phyloP scores from a whole-genome alignment of 768 basidiomycete genomes.

The Trametes sanguinea region DNA sequence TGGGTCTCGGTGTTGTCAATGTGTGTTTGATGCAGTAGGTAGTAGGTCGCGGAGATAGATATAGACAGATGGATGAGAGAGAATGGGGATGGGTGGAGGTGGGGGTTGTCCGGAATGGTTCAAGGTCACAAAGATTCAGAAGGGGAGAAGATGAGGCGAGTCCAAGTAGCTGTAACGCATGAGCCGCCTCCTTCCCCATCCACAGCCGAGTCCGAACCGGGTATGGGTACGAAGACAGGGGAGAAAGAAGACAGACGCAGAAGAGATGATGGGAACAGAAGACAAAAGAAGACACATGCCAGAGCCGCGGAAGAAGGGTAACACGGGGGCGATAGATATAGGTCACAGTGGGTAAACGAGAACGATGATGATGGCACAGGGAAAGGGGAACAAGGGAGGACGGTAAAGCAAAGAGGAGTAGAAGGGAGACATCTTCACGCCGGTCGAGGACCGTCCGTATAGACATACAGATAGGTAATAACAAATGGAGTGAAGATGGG shows the following conservation, averaged over 20 bases:
- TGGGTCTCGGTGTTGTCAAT: not conserved
- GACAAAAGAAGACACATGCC: not conserved
- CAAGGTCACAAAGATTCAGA: not conserved
- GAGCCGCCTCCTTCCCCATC: not conserved
- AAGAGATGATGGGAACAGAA: not conserved
- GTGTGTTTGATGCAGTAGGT: not conserved
- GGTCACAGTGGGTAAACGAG: not conserved
- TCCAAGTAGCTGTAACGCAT: not conserved
- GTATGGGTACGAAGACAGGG: not conserved
- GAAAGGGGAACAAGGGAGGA: conserved; percentile 5
- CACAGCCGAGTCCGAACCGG: conserved; percentile 5
- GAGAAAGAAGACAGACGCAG: not conserved
- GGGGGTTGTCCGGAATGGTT: conserved; percentile 5
- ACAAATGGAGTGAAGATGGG: conserved; percentile 22
- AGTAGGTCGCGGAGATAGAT: not conserved
- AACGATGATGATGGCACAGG: conserved; percentile 4
- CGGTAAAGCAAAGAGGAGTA: not conserved
- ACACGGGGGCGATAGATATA: not conserved
- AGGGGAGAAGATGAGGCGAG: not conserved
- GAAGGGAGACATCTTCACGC: conserved; percentile 6
- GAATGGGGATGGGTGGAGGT: not conserved
- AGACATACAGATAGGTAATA: conserved; percentile 22
- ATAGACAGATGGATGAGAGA: not conserved
- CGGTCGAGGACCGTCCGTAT: conserved; percentile 18
- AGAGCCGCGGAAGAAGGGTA: not conserved